Base-by-base conservation (phyloP, 2,329 filamentous ascomycete genomes). In the Cordyceps farinosa region DNA sequence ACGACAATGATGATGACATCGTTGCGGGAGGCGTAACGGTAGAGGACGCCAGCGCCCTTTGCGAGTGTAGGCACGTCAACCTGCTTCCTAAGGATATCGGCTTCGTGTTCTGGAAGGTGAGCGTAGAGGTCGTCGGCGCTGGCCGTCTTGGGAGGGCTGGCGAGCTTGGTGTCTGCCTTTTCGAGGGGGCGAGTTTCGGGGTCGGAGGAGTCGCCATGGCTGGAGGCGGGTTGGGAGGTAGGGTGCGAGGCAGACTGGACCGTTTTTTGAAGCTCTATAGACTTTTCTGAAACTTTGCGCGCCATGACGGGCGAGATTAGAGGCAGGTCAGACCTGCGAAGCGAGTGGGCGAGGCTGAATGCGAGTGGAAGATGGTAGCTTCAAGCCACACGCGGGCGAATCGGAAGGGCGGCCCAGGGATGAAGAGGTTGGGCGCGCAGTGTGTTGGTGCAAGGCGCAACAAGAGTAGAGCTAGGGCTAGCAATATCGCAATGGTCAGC, bases 21-120 rank as follows among this genome's bases (percentile, higher is more conserved):
- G 67, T 80, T 82, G 55, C 76, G 80, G 1, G 87, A 87, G 3
- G 90, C 84, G 78, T 91, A 93, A 66, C 90, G 85, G 73, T 85
- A 92, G 27, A 92, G 79, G 0, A 84, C 84, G 65, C 80, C 79
- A 66, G 88, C 82, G n/a, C 84, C 87, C 40, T 90, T 81, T 69
- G 86, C 86, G 63, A 87, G 79, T 11, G 83, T 79, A 38, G 87
- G 87, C 0, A 86, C 86, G 56, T 87, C 77, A 66, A 92, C 80
- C 76, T 95, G 91, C 64, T 79, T 80, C 72, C 83, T 87, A 65
- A 95, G 77, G 61, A 94, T 84, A 27, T 82, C 79, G 60, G 83
- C 87, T 75, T 94, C 89, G 64, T 88, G 72, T 9, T 83, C 75
- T 1, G 89, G 84, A 3, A 93, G 79, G 72, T 91, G 85, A 32